Conservation (phyloP, 345 rosid genomes). For the Citropsis articulata region DNA sequence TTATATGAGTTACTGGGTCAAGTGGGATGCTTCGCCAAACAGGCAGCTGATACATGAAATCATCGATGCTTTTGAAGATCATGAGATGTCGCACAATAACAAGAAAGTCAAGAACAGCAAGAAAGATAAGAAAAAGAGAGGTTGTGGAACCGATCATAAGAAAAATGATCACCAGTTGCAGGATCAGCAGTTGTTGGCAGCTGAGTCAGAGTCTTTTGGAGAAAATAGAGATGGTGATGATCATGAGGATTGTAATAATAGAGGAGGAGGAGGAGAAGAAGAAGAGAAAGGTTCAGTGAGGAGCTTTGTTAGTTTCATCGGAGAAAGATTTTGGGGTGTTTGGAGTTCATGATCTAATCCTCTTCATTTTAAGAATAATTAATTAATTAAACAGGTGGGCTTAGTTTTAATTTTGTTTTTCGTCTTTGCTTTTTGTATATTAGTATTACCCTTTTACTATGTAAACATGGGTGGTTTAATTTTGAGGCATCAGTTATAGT, state of each 20-base stretch:
- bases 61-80: slow-evolving; percentile 72
- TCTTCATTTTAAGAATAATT: background rate
- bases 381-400: background rate
- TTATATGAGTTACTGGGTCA: slow-evolving; percentile 74
- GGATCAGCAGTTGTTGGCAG: background rate
- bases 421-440: slow-evolving; percentile 4
- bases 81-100: slow-evolving; percentile 17
- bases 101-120: slow-evolving; percentile 26
- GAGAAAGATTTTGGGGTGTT: slow-evolving; percentile 72
- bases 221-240: slow-evolving; percentile 1
- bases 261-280: slow-evolving; percentile 15
- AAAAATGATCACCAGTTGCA: slow-evolving; percentile 20
- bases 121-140: slow-evolving; percentile 47
- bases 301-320: slow-evolving; percentile 57
- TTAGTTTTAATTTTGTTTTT: background rate
- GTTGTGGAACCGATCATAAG: slow-evolving; percentile 16
- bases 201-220: slow-evolving; percentile 23
- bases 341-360: slow-evolving; percentile 29
- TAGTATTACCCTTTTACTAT: background rate
- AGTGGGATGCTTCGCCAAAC: slow-evolving; percentile 81
- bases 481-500: slow-evolving; percentile 1
- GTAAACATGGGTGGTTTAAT: slow-evolving; percentile 11
- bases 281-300: slow-evolving; percentile 46
- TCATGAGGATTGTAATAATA: slow-evolving; percentile 2
- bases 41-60: slow-evolving; percentile 79